A percentile compares a stretch with the other conserved stretches of the same genome.
These are phyloP conservation scores for Phytopythium sindhum DNA, from an alignment of 352 stramenopile species.

Conservation along the genomic window DNA sequence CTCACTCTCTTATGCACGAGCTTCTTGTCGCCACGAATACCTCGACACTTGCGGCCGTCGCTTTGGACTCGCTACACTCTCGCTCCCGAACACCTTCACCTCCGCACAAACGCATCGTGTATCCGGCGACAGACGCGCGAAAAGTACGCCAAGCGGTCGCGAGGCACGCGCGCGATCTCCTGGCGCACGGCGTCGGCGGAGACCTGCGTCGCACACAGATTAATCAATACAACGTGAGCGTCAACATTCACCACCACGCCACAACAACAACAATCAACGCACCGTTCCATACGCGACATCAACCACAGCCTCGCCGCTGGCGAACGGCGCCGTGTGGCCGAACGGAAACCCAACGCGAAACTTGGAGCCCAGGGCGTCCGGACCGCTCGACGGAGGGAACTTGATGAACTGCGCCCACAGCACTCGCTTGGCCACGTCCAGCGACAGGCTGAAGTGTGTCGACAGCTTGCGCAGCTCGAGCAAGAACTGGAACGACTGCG, in stretches of 20 bases:
- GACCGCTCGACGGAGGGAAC: conserved; percentile 33
- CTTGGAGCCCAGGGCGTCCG: conserved; percentile 19
- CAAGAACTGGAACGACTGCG: conserved; percentile 53
- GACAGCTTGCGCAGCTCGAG: conserved; percentile 58
- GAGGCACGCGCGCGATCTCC: conserved; percentile 44
- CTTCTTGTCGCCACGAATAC: background rate
- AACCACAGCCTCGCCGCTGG: conserved; percentile 37
- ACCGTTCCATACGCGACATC: conserved; percentile 52
- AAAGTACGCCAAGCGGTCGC: conserved; percentile 46
- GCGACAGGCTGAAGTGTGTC: conserved; percentile 42
- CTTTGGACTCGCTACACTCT: background rate
- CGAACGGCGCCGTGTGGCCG: conserved; percentile 46
- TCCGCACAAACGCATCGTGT: conserved; percentile 36
- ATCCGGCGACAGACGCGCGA: conserved; percentile 47
- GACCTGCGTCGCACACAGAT: conserved; percentile 26
- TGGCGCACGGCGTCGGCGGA: conserved; percentile 38
- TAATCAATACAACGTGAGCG: background rate
- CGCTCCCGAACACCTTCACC: background rate
- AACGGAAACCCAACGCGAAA: conserved; percentile 63
- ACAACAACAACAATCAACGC: conserved; percentile 9
- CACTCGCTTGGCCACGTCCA: conserved; percentile 33
- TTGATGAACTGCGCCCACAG: conserved; percentile 70
- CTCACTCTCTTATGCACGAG: conserved; percentile 3
- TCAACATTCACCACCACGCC: background rate
- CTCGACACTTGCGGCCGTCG: background rate